Conservation (phyloP, 2,329 filamentous ascomycete species). For the Ascocoryne sarcoides region DNA sequence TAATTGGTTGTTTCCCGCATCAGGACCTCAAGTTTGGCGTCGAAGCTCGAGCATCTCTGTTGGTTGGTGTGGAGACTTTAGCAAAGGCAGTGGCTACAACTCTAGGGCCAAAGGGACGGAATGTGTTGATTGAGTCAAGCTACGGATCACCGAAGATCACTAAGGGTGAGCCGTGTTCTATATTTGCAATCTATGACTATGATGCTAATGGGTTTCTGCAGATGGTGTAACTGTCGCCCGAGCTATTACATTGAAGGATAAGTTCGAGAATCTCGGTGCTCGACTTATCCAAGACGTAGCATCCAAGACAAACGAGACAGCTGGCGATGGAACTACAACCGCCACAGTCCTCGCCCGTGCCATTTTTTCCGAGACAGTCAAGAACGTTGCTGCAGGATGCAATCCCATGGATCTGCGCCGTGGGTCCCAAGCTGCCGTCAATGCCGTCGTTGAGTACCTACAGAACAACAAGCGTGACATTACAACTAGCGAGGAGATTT, state of each 20-base stretch:
- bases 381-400: slow-evolving; percentile 98
- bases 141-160: slow-evolving; percentile 99
- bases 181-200: neutral
- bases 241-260: slow-evolving; percentile 90
- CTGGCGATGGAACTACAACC: slow-evolving; percentile 96
- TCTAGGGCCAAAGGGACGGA: slow-evolving; percentile 94
- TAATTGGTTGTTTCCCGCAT: slow-evolving; percentile 3
- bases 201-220: slow-evolving; percentile 29
- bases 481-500: slow-evolving; percentile 93
- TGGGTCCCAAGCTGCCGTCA: slow-evolving; percentile 93
- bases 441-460: slow-evolving; percentile 88
- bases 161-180: slow-evolving; percentile 59
- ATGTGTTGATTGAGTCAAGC: slow-evolving; percentile 96
- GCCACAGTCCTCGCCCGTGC: slow-evolving; percentile 93
- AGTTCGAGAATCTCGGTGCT: slow-evolving; percentile 98
- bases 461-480: slow-evolving; percentile 96
- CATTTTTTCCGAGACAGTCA: slow-evolving; percentile 99
- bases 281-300: slow-evolving; percentile 95
- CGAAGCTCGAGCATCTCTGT: slow-evolving; percentile 78
- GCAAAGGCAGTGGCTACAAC: slow-evolving; percentile 94
- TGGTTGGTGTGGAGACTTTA: slow-evolving; percentile 92
- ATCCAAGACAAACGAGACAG: slow-evolving; percentile 98
- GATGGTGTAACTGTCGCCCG: slow-evolving; percentile 86
- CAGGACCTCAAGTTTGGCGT: slow-evolving; percentile 98
- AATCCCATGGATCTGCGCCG: slow-evolving; percentile 99